Conservation (phyloP, 371 early-diverging fungal genomes). For the Mucor racemosus region DNA sequence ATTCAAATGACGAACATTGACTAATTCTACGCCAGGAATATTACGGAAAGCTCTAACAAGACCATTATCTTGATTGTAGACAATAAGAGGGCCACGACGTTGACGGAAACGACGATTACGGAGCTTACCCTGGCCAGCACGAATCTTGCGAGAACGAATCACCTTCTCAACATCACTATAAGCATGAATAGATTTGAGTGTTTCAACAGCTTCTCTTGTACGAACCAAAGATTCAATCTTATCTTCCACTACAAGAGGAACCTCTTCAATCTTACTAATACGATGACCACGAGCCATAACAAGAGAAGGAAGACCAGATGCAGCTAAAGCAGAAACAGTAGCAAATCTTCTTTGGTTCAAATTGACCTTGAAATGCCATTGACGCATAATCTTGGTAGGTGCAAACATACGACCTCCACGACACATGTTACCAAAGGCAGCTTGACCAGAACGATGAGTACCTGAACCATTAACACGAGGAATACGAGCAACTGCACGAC, state of each 20-base stretch:
- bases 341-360: slow-evolving; percentile 98
- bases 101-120: slow-evolving; percentile 99
- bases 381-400: slow-evolving; percentile 99
- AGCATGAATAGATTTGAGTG: slow-evolving; percentile 94
- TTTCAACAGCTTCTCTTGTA: slow-evolving; percentile 96
- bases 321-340: slow-evolving; percentile 98
- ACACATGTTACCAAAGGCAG: slow-evolving; percentile 81
- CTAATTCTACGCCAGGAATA: slow-evolving; percentile 98
- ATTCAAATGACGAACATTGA: slow-evolving; percentile 93
- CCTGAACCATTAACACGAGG: slow-evolving; percentile 99
- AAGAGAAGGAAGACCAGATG: slow-evolving; percentile 94
- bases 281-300: slow-evolving; percentile 99
- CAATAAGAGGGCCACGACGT: slow-evolving; percentile 98
- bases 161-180: slow-evolving; percentile 98
- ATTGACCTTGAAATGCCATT: slow-evolving; percentile 99
- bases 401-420: slow-evolving; percentile 98
- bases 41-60: slow-evolving; percentile 98
- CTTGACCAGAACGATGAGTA: slow-evolving; percentile 99
- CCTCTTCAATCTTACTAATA: slow-evolving; percentile 93
- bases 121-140: slow-evolving; percentile 99
- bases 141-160: slow-evolving; percentile 94
- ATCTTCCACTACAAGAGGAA: slow-evolving; percentile 96
- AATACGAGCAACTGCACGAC: slow-evolving; percentile 99
- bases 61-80: slow-evolving; percentile 96
- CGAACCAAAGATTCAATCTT: slow-evolving; percentile 85